Conservation (phyloP, 1,284 basidiomycete species). For the Cryptococcus maquisensis region DNA sequence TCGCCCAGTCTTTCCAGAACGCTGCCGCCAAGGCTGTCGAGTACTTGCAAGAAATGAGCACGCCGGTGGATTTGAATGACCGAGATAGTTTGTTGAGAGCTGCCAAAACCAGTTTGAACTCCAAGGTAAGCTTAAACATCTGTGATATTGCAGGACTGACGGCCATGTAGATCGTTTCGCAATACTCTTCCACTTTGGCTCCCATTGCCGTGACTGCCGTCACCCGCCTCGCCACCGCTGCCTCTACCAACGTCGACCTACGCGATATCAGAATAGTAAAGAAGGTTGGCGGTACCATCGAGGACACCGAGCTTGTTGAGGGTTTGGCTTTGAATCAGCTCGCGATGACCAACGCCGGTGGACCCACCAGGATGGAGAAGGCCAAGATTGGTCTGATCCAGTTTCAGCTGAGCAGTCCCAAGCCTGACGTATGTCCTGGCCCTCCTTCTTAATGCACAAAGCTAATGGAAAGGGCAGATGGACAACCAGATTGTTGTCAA, state of each 20-base stretch:
- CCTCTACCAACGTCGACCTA: constrained; percentile 90
- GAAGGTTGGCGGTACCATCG: constrained; percentile 98
- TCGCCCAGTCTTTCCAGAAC: constrained; percentile 91
- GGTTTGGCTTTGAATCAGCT: constrained; percentile 96
- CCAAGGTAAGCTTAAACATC: constrained; percentile 85
- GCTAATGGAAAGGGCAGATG: constrained; percentile 61
- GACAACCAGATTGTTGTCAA: constrained; percentile 99
- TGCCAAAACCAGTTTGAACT: constrained; percentile 93
- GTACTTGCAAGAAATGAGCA: constrained; percentile 87
- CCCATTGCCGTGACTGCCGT: constrained; percentile 98
- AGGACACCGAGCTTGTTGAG: constrained; percentile 95
- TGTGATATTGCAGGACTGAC: neutral
- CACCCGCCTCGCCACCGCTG: constrained; percentile 75
- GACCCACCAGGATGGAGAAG: constrained; percentile 93
- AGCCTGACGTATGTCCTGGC: constrained; percentile 82
- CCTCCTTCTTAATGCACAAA: neutral
- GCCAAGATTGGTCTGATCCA: constrained; percentile 98
- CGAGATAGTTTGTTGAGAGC: constrained; percentile 81
- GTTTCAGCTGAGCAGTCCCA: constrained; percentile 96
- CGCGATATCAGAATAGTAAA: constrained; percentile 95
- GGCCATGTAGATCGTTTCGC: constrained; percentile 79
- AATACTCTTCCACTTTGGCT: constrained; percentile 95
- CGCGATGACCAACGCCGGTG: constrained; percentile 83
- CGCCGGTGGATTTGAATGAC: constrained; percentile 88
- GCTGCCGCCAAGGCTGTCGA: constrained; percentile 92